A percentile compares a stretch with the other conserved stretches of the same genome.
phyloP scores from a whole-genome alignment of 169 alveolate genomes.

The Plasmodium gonderi region DNA sequence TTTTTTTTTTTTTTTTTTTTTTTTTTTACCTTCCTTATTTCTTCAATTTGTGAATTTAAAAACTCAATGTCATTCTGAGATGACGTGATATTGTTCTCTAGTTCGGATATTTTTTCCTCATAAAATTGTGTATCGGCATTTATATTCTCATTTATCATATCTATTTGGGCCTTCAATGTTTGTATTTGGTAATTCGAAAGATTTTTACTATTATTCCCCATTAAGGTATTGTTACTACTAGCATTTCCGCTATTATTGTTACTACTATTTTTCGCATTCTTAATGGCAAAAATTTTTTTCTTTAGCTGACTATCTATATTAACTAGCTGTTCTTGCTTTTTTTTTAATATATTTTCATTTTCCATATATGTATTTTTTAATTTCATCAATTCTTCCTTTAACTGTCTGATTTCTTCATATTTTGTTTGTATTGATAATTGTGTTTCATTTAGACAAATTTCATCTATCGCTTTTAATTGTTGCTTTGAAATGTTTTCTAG shows the following conservation, averaged over 20 bases:
- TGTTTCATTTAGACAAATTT: constrained; percentile 63
- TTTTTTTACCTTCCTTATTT: constrained; percentile 46
- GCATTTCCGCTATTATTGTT: neutral
- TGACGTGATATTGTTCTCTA: constrained; percentile 29
- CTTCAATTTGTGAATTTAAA: constrained; percentile 66
- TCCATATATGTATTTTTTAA: constrained; percentile 38
- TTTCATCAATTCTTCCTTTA: constrained; percentile 54
- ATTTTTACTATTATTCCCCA: constrained; percentile 3
- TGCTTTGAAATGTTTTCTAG: constrained; percentile 53
- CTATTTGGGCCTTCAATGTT: constrained; percentile 61
- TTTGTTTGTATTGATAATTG: constrained; percentile 72
- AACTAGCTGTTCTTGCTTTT: constrained; percentile 68
- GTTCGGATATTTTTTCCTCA: constrained; percentile 43
- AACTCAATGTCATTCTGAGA: constrained; percentile 69
- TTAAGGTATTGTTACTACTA: constrained; percentile 2
- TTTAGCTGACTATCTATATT: constrained; percentile 56
- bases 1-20: too few relatives aligned
- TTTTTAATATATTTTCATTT: constrained; percentile 50
- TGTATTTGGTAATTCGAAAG: constrained; percentile 43
- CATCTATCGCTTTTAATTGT: constrained; percentile 68
- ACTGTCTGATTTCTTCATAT: constrained; percentile 63
- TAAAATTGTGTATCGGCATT: constrained; percentile 16
- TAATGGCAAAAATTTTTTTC: constrained; percentile 42
- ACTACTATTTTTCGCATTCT: constrained; percentile 15
- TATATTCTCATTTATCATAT: constrained; percentile 67